A percentile compares a stretch with the other conserved stretches of the same genome.
Conservation (phyloP, 2,329 filamentous ascomycete species). For the Escovopsis sp. region DNA sequence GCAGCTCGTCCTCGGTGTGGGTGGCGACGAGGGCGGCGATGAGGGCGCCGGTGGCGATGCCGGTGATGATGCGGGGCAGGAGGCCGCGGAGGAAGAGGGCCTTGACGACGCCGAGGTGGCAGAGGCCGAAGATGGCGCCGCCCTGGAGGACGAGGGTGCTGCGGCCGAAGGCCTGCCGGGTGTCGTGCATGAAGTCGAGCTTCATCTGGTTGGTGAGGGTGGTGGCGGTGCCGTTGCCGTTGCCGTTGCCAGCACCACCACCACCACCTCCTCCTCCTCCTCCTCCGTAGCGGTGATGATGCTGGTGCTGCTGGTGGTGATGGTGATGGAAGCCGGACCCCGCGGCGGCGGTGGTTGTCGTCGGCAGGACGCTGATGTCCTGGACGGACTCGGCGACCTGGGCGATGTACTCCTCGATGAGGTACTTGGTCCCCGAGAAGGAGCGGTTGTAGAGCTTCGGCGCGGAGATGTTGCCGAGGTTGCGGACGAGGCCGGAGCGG, state of each 20-base stretch:
- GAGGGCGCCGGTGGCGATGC: slow-evolving; percentile 77
- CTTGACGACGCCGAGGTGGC: slow-evolving; percentile 81
- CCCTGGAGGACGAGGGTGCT: slow-evolving; percentile 78
- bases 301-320: too few species aligned
- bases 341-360: slow-evolving; percentile 20
- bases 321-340: slow-evolving; percentile 7
- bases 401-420: slow-evolving; percentile 83
- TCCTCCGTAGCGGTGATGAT: too few species aligned
- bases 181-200: slow-evolving; percentile 73
- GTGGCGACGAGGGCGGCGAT: slow-evolving; percentile 80
- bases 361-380: slow-evolving; percentile 55
- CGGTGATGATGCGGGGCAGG: slow-evolving; percentile 78
- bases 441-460: slow-evolving; percentile 70
- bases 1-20: slow-evolving; percentile 73
- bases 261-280: too few species aligned
- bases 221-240: slow-evolving; percentile 18
- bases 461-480: slow-evolving; percentile 80
- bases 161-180: slow-evolving; percentile 73
- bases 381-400: slow-evolving; percentile 70
- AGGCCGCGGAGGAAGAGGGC: slow-evolving; percentile 67
- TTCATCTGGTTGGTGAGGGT: slow-evolving; percentile 58
- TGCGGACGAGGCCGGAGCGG: slow-evolving; percentile 64
- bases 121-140: slow-evolving; percentile 80
- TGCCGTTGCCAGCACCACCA: background rate
- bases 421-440: slow-evolving; percentile 74